Percentiles rank a stretch among this genome's conserved stretches.
phyloP scores from a whole-genome alignment of 108 stramenopile genomes.

The Craspedostauros australis region DNA sequence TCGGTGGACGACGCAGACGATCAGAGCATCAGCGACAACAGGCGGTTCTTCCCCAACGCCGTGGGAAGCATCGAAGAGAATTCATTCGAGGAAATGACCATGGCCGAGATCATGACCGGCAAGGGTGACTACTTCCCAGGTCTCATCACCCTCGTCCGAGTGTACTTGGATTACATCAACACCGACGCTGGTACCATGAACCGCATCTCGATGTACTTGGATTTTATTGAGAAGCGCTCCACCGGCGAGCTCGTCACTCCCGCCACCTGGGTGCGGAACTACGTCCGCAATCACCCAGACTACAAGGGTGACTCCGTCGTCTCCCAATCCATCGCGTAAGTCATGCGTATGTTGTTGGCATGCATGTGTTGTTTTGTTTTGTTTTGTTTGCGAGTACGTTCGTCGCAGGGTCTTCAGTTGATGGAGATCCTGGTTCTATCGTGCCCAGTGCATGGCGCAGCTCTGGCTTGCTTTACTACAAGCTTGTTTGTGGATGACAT shows the following conservation, averaged over 20 bases:
- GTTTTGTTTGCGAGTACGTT: not conserved
- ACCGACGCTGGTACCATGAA: constrained; percentile 76
- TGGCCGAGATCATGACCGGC: constrained; percentile 94
- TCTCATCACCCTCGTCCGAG: constrained; percentile 90
- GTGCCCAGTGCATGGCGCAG: too few relatives aligned
- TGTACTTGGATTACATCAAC: constrained; percentile 94
- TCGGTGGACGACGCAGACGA: constrained; percentile 20
- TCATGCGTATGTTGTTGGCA: not conserved
- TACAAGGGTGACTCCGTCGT: constrained; percentile 92
- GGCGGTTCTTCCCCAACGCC: constrained; percentile 55
- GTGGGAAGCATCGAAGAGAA: constrained; percentile 80
- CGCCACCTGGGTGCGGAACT: constrained; percentile 94
- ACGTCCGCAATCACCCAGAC: constrained; percentile 85
- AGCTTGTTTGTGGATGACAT: too few relatives aligned
- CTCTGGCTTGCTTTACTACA: too few relatives aligned
- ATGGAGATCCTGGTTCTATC: too few relatives aligned
- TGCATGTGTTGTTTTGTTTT: constrained; percentile 5
- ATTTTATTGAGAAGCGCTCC: constrained; percentile 83
- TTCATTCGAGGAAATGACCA: constrained; percentile 93
- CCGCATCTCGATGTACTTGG: constrained; percentile 71
- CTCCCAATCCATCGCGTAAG: constrained; percentile 84
- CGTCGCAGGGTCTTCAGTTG: too few relatives aligned
- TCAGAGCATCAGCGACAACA: constrained; percentile 54
- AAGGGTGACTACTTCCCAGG: constrained; percentile 97
- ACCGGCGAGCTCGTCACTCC: constrained; percentile 90